These are phyloP conservation scores for Clonostachys byssicola DNA, from an alignment of 2,329 filamentous ascomycete genomes.

Conservation along the genomic window DNA sequence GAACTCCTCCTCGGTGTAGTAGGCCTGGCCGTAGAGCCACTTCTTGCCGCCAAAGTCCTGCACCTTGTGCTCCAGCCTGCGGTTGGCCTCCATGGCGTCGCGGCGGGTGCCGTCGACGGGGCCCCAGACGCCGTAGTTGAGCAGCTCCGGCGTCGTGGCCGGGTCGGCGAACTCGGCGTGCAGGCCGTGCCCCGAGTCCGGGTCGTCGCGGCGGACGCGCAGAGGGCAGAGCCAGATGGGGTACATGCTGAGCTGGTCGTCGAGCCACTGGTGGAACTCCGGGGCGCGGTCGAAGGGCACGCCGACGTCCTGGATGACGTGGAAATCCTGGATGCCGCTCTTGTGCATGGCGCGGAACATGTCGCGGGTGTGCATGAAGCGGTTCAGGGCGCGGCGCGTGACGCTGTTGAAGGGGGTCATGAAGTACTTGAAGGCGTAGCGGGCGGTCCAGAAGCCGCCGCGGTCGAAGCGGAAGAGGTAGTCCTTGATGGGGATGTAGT, in stretches of 20 bases:
- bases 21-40: slow-evolving; percentile 67
- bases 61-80: slow-evolving; percentile 55
- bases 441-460: slow-evolving; percentile 64
- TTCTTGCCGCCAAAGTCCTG: slow-evolving; percentile 60
- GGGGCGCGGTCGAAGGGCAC: slow-evolving; percentile 36
- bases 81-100: slow-evolving; percentile 49
- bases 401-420: slow-evolving; percentile 59
- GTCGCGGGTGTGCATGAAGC: slow-evolving; percentile 58
- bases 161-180: slow-evolving; percentile 39
- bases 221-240: slow-evolving; percentile 55
- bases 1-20: slow-evolving; percentile 65
- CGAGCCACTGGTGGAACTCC: slow-evolving; percentile 43
- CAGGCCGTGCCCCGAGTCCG: slow-evolving; percentile 37
- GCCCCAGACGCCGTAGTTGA: slow-evolving; percentile 65
- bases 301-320: slow-evolving; percentile 62
- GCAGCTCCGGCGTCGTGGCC: slow-evolving; percentile 28
- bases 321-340: slow-evolving; percentile 53
- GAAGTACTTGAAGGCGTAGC: slow-evolving; percentile 61
- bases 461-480: slow-evolving; percentile 71
- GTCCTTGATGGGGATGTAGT: slow-evolving; percentile 58
- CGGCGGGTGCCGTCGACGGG: slow-evolving; percentile 32
- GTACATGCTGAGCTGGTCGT: slow-evolving; percentile 39
- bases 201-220: slow-evolving; percentile 32
- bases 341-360: slow-evolving; percentile 64
- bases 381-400: slow-evolving; percentile 57